A percentile compares a stretch with the other conserved stretches of the same genome.
These are phyloP conservation scores for Anthoceros angustus DNA, from an alignment of 225 moss, liverwort and hornwort species.

Conservation along the genomic window DNA sequence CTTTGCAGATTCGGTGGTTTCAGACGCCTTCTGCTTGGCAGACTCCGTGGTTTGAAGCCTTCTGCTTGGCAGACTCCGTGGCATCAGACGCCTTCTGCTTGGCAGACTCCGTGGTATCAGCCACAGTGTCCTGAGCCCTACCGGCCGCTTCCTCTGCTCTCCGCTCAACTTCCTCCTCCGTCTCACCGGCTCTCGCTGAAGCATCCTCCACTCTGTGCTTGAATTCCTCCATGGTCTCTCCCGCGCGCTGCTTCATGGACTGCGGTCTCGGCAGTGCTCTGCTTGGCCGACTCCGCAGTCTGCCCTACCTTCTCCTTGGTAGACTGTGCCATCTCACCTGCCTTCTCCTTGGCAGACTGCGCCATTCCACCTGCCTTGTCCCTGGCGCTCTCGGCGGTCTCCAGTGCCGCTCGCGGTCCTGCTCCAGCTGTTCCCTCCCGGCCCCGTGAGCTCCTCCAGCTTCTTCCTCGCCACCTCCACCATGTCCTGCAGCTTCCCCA, in stretches of 20 bases:
- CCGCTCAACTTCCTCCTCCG: neutral
- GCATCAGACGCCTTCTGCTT: neutral
- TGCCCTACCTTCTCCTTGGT: neutral
- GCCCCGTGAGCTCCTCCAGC: neutral
- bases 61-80: neutral
- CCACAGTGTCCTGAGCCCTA: neutral
- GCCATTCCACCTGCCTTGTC: neutral
- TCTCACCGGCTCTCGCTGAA: neutral
- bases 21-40: neutral
- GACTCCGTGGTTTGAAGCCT: neutral
- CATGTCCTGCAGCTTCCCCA: neutral
- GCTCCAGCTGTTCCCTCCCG: neutral
- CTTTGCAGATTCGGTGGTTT: neutral
- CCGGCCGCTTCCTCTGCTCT: neutral
- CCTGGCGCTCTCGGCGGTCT: neutral
- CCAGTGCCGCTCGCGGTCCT: neutral
- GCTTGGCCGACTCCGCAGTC: neutral
- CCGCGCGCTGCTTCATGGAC: neutral
- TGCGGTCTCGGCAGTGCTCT: neutral
- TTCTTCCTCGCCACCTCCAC: neutral
- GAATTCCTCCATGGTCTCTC: neutral
- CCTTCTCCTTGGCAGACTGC: neutral
- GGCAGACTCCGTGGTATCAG: neutral
- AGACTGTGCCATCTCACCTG: neutral
- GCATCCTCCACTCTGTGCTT: neutral